These are phyloP conservation scores for Sedum album DNA, from an alignment of 164 flowering plant genomes.

Conservation along the genomic window DNA sequence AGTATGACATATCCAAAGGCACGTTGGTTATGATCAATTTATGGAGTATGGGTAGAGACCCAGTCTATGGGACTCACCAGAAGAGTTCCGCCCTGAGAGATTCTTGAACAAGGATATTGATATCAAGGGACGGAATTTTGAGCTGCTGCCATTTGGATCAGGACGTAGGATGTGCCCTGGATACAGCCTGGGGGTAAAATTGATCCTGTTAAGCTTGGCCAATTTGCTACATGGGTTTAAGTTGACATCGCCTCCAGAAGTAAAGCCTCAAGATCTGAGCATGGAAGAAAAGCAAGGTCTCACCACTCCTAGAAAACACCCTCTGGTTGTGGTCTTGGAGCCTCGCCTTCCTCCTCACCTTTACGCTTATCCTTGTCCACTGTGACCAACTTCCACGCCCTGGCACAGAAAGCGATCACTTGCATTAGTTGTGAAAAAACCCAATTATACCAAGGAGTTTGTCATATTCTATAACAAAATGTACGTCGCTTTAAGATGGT, in stretches of 20 bases:
- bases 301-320: too few species aligned
- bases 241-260: constrained; percentile 16
- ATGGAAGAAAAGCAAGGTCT: constrained; percentile 20
- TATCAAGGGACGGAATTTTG: constrained; percentile 17
- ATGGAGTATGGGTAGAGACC: too few species aligned
- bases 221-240: too few species aligned
- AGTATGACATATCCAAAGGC: constrained; percentile 15
- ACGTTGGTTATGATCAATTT: constrained; percentile 19
- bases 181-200: constrained; percentile 17
- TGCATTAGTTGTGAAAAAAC: too few species aligned
- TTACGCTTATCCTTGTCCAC: constrained; percentile 9
- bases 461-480: too few species aligned
- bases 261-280: constrained; percentile 15
- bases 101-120: constrained; percentile 14
- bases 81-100: constrained; percentile 18
- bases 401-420: too few species aligned
- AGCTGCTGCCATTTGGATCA: constrained; percentile 21
- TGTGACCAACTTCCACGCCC: constrained; percentile 20
- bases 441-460: too few species aligned
- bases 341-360: too few species aligned
- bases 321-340: too few species aligned
- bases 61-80: too few species aligned
- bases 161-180: constrained; percentile 24
- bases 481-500: too few species aligned
- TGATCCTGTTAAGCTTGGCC: constrained; percentile 14